Evolutionary conservation across 306 rosid species (phyloP), one percentile per base, ranked within the genome.

Genomic region (Cicer pinnatifidum): DNA sequence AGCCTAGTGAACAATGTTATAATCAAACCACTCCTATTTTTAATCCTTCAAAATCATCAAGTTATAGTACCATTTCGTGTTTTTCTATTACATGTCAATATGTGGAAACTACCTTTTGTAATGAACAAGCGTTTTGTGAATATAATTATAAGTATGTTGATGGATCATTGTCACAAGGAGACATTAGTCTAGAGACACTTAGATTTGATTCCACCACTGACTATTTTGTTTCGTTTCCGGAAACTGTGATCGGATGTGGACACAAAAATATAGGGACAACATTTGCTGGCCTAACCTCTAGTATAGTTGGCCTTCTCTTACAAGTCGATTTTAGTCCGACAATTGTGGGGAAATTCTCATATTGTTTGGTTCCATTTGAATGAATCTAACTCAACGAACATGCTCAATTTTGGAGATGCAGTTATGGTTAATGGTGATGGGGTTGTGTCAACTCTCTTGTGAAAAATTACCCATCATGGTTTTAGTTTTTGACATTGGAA

Each of bases 231-330:
- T 19, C 85, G 0, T 45, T 89, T 17, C 87, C 85, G 1, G 54
- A 51, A 1, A 77, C 15, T 0, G 19, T 77, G 10, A 12, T 91
- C 1, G 94, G 92, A 0, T 91, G 97, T 1, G 89, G 90, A 0
- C 67, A 33, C 1, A 0, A 23, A 5, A 59, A 69, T n/a, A 47
- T 0, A 0, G 54, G 4, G 1, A 0, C 45, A 0, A 1, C 20
- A 19, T 19, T 19, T 19, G 20, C 20, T 19, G 20, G 20, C 20
- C 20, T 1, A 19, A 19, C 20, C 20, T 19, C 20, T 19, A 1
- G 20, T 19, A 19, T 19, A 1, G 20, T 19, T 19, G 20, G 20
- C 20, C 20, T 19, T 19, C 20, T 19, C 20, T 19, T 19, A 19
- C 20, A 19, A 19, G 20, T 19, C 20, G 20, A 19, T 19, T 19